Conservation (phyloP, 2,329 filamentous ascomycete genomes). For the Geosmithia putterillii region DNA sequence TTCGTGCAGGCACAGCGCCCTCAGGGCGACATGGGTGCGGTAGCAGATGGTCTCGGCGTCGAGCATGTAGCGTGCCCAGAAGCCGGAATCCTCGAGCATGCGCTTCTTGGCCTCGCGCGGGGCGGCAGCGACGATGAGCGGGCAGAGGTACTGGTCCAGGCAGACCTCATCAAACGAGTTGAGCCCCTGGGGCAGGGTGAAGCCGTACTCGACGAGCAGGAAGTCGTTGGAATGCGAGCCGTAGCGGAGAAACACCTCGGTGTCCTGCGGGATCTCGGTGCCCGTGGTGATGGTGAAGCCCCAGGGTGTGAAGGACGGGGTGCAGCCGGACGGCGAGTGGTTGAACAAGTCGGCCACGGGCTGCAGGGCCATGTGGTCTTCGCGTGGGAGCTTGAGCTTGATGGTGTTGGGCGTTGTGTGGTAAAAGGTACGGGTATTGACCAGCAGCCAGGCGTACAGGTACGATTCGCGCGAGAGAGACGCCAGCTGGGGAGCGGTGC, state of each 20-base stretch:
- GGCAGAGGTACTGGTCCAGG: slow-evolving; percentile 33
- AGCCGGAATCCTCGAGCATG: slow-evolving; percentile 30
- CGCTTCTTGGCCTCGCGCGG: slow-evolving; percentile 16
- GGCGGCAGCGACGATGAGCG: slow-evolving; percentile 13
- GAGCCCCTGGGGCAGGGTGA: slow-evolving; percentile 25
- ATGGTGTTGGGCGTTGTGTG: slow-evolving; percentile 26
- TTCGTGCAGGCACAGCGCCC: slow-evolving; percentile 20
- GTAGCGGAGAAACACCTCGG: slow-evolving; percentile 59
- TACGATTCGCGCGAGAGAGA: slow-evolving; percentile 20
- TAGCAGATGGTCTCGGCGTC: slow-evolving; percentile 39
- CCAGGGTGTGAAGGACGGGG: slow-evolving; percentile 32
- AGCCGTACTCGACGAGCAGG: slow-evolving; percentile 56
- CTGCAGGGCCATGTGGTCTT: slow-evolving; percentile 51
- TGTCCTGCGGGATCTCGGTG: slow-evolving; percentile 27
- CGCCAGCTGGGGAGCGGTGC: slow-evolving; percentile 11
- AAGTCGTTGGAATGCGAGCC: slow-evolving; percentile 62
- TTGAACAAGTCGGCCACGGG: slow-evolving; percentile 60
- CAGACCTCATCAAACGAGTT: slow-evolving; percentile 40
- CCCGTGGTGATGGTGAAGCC: slow-evolving; percentile 44
- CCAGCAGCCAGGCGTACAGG: slow-evolving; percentile 36
- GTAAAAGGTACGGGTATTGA: slow-evolving; percentile 46
- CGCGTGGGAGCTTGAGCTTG: slow-evolving; percentile 14
- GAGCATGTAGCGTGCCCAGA: slow-evolving; percentile 37
- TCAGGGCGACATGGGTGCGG: slow-evolving; percentile 40
- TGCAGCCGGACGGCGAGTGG: slow-evolving; percentile 34